A percentile compares a stretch with the other conserved stretches of the same genome.
Evolutionary conservation across 2,329 filamentous ascomycete species (phyloP).

Genomic region (Sporothrix pseudoabietina): DNA sequence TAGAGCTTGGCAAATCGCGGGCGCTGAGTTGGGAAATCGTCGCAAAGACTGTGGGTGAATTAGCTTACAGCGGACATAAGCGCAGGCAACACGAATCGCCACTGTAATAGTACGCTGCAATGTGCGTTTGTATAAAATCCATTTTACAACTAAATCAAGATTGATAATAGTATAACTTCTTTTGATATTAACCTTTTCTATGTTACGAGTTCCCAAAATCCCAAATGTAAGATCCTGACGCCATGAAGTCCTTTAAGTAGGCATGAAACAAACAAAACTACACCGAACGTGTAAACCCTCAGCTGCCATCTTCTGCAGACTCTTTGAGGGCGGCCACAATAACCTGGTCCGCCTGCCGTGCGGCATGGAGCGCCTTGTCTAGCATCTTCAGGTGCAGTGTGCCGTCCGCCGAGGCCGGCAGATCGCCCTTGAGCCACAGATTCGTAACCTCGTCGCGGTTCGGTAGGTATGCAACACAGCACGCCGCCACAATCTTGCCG

Average conservation of each 20-base stretch:
- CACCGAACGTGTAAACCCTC: not conserved
- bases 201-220: not conserved
- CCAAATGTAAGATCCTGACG: not conserved
- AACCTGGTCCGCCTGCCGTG: conserved; percentile 48
- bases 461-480: conserved; percentile 87
- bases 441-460: conserved; percentile 89
- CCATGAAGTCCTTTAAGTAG: not conserved
- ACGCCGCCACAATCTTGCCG: conserved; percentile 73
- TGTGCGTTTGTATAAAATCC: not conserved
- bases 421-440: conserved; percentile 82
- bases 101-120: not conserved
- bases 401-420: conserved; percentile 48
- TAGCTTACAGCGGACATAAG: conserved; percentile 14
- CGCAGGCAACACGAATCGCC: not conserved
- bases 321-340: conserved; percentile 47
- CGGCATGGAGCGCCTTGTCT: conserved; percentile 47
- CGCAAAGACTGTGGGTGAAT: conserved; percentile 8
- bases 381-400: conserved; percentile 47
- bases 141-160: not conserved
- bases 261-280: not conserved
- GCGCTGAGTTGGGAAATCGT: not conserved
- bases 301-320: conserved; percentile 35
- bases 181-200: not conserved
- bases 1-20: not conserved
- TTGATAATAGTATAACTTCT: not conserved